These are phyloP conservation scores for Babesia ovis DNA, from an alignment of 169 alveolate genomes.

Conservation along the genomic window DNA sequence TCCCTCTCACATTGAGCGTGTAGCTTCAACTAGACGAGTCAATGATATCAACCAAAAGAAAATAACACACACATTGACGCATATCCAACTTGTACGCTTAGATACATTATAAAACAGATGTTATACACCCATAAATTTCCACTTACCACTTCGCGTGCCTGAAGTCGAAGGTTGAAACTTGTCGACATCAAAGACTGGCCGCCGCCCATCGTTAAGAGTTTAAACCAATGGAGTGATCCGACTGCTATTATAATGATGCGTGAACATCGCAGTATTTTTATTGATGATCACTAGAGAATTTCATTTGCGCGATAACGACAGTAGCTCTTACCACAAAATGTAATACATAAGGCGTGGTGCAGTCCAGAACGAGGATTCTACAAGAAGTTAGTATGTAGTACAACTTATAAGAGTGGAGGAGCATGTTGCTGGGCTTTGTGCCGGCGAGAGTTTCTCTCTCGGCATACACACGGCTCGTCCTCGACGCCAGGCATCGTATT, in stretches of 20 bases:
- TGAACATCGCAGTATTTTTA: neutral
- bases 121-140: neutral
- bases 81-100: too few relatives aligned
- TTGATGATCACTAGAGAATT: neutral
- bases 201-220: conserved; percentile 43
- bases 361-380: too few relatives aligned
- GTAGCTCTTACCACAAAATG: too few relatives aligned
- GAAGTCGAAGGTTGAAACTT: conserved; percentile 60
- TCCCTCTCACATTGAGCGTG: conserved; percentile 54
- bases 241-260: neutral
- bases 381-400: too few relatives aligned
- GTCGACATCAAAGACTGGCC: conserved; percentile 55
- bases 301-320: too few relatives aligned
- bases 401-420: neutral
- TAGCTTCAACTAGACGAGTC: conserved; percentile 26
- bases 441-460: conserved; percentile 10
- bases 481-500: neutral
- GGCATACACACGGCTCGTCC: neutral
- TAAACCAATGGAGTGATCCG: neutral
- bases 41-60: too few relatives aligned
- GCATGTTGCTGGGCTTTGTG: conserved; percentile 1
- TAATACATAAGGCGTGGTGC: too few relatives aligned
- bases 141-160: conserved; percentile 62
- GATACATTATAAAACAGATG: too few relatives aligned
- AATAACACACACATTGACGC: neutral